Base-by-base conservation (phyloP, 352 stramenopile genomes). In the Pythium oligandrum region DNA sequence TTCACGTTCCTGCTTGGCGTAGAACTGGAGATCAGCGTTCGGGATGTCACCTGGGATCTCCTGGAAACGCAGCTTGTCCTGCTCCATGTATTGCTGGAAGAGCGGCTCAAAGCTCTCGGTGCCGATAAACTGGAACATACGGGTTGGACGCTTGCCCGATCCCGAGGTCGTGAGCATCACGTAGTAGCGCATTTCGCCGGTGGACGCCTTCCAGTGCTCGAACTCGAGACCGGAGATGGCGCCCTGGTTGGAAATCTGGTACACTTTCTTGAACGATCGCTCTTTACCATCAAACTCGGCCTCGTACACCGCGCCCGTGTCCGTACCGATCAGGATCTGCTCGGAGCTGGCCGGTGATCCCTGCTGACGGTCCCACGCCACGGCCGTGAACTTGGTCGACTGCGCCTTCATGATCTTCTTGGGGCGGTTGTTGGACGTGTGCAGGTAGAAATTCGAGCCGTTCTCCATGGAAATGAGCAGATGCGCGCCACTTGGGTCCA, bases 101-200 rank as follows among this genome's bases (percentile, higher is more conserved):
- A 97, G 73, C 3, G 78, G 51, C 48, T 96, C 84, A 33, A 97
- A 85, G 32, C 83, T 83, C 31, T 78, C 60, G 2, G 61, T 59
- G 11, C 90, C 86, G 49, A 96, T 67, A 58, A 97, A 97, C 60
- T 96, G 83, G 68, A 97, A 98, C 72, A 96, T 85, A 7, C 91
- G 83, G 30, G 86, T 96, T 0, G 90, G 89, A 4, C 82, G 66
- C 51, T 91, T 91, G n/a, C 83, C 81, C 4, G 77, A 75, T n/a
- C 79, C 85, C 6, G 85, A 95, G 11, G 81, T 93, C 32, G 78
- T 90, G 51, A 93, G 68, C 78, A 92, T 88, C 8, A 90, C 79
- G 55, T 90, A 92, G 58, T 85, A 81, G 6, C 71, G 53, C 11
- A 66, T 50, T 5, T 91, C 82, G 12, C 73, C 78, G 4, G 72